A percentile compares a stretch with the other conserved stretches of the same genome.
Conservation (phyloP, 2,329 filamentous ascomycete genomes). For the Apiospora sp. region DNA sequence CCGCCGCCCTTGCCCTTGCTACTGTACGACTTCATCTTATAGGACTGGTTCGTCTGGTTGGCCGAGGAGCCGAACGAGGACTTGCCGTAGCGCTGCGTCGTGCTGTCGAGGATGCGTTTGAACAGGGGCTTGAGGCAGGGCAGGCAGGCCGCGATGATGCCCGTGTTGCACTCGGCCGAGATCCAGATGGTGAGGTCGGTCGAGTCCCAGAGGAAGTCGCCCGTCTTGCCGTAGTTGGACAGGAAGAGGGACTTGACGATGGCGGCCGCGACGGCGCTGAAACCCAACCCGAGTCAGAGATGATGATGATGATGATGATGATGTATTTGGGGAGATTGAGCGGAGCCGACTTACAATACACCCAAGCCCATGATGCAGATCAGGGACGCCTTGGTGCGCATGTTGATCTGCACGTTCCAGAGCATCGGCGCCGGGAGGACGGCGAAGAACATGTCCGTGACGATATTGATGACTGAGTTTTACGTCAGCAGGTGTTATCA, state of each 20-base stretch:
- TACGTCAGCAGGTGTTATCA: not conserved
- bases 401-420: conserved; percentile 50
- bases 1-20: not conserved
- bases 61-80: conserved; percentile 34
- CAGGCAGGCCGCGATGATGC: conserved; percentile 47
- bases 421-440: conserved; percentile 49
- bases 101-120: conserved; percentile 42
- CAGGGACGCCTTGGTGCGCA: conserved; percentile 49
- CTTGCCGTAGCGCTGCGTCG: conserved; percentile 36
- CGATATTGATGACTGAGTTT: conserved; percentile 41
- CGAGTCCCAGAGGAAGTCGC: conserved; percentile 54
- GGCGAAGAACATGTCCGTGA: conserved; percentile 50
- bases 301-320: not conserved
- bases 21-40: conserved; percentile 24
- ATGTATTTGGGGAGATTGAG: not conserved
- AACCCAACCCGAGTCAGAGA: not conserved
- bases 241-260: conserved; percentile 52
- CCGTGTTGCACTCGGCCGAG: conserved; percentile 47
- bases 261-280: conserved; percentile 47
- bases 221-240: conserved; percentile 47
- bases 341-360: conserved; percentile 43
- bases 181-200: conserved; percentile 58
- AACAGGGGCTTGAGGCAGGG: conserved; percentile 47
- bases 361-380: conserved; percentile 52
- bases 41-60: conserved; percentile 30